Conservation (phyloP, 164 flowering plant species). For the Chimonanthus praecox region DNA sequence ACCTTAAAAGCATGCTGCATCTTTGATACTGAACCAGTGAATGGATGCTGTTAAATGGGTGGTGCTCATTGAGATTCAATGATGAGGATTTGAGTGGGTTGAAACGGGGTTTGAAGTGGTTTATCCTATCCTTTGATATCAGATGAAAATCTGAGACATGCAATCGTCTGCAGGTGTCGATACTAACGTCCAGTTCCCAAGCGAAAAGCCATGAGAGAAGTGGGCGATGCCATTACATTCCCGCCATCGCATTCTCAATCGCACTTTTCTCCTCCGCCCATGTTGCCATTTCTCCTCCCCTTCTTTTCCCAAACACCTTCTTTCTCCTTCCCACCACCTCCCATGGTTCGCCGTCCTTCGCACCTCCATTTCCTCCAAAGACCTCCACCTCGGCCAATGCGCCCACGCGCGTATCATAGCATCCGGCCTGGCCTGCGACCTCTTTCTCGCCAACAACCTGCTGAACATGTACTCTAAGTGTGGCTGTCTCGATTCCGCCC, state of each 20-base stretch:
- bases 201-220: no score
- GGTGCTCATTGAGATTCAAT: no score
- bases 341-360: conserved; percentile 45
- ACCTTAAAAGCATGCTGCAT: no score
- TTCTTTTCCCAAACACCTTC: neutral
- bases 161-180: no score
- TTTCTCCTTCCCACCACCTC: conserved; percentile 26
- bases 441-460: conserved; percentile 47
- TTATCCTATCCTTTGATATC: no score
- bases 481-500: conserved; percentile 32
- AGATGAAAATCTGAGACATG: no score
- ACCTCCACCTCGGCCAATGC: conserved; percentile 33
- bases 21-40: no score
- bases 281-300: conserved; percentile 11
- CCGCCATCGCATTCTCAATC: neutral
- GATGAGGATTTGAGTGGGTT: no score
- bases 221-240: conserved; percentile 17
- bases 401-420: conserved; percentile 34
- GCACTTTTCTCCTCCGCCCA: conserved; percentile 4
- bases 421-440: conserved; percentile 21
- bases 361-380: conserved; percentile 27
- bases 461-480: conserved; percentile 44
- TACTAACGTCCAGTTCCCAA: no score
- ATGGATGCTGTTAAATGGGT: no score
- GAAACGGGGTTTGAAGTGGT: no score